A percentile compares a stretch with the other conserved stretches of the same genome.
Conservation (phyloP, 768 basidiomycete species). For the Boletellus sp. region DNA sequence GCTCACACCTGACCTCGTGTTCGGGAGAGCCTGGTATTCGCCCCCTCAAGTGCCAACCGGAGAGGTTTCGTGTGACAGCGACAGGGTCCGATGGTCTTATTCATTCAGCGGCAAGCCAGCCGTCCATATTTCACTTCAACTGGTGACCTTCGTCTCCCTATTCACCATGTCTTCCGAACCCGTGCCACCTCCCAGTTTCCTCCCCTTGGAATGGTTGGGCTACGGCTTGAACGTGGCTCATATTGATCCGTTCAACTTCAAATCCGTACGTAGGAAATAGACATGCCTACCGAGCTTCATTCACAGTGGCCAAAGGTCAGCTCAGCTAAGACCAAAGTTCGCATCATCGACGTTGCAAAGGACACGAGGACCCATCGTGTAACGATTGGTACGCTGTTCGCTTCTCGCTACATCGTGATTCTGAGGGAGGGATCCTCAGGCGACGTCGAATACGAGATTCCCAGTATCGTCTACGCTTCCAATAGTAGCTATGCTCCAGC, state of each 20-base stretch:
- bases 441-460: slow-evolving; percentile 4
- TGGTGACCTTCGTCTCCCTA: no score
- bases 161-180: neutral
- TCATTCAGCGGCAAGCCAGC: no score
- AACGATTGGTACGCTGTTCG: neutral
- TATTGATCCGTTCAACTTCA: neutral
- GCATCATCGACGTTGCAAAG: slow-evolving; percentile 1
- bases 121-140: no score
- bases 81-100: no score
- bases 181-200: neutral
- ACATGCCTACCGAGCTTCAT: neutral
- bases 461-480: neutral
- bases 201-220: slow-evolving; percentile 5
- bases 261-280: neutral
- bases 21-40: no score
- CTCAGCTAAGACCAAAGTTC: slow-evolving; percentile 1
- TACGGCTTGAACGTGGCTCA: slow-evolving; percentile 4
- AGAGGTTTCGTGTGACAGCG: no score
- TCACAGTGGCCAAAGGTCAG: neutral
- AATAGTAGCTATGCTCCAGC: neutral
- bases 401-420: neutral
- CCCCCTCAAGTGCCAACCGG: no score
- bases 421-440: neutral
- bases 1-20: no score
- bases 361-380: neutral